These are phyloP conservation scores for Rosellinia necatrix DNA, from an alignment of 2,329 filamentous ascomycete genomes.

Conservation along the genomic window DNA sequence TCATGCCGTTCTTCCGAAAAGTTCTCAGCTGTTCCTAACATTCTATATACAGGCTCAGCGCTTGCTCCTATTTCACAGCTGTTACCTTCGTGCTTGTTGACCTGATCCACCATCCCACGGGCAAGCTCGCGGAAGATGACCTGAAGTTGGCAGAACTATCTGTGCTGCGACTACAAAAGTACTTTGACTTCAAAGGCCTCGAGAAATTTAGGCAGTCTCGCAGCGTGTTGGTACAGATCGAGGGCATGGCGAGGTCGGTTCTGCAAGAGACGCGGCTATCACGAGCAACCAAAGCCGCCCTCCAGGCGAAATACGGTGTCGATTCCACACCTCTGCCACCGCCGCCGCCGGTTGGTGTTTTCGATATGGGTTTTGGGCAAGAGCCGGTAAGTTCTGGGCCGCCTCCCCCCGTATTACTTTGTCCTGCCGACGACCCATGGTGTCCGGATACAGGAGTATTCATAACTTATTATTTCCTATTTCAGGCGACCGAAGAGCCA, in stretches of 20 bases:
- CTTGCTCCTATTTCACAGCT: conserved; percentile 35
- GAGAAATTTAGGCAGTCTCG: conserved; percentile 28
- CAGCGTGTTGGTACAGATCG: conserved; percentile 24
- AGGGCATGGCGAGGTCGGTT: conserved; percentile 18
- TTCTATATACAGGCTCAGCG: conserved; percentile 28
- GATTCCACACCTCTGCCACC: not conserved
- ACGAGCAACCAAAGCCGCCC: not conserved
- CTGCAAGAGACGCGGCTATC: not conserved
- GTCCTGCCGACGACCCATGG: not conserved
- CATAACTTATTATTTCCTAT: not conserved
- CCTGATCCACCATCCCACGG: conserved; percentile 31
- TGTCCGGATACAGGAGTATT: not conserved
- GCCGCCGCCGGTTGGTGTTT: not conserved
- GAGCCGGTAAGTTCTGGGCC: conserved; percentile 5
- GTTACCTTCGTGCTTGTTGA: conserved; percentile 36
- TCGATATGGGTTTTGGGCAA: not conserved
- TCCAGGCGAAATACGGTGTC: not conserved
- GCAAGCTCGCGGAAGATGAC: conserved; percentile 28
- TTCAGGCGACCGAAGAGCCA: not conserved
- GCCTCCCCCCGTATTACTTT: not conserved
- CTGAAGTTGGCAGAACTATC: conserved; percentile 28
- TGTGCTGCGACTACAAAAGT: conserved; percentile 26
- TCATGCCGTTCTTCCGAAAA: not conserved
- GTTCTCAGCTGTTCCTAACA: not conserved
- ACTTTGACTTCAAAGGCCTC: conserved; percentile 25